A percentile compares a stretch with the other conserved stretches of the same genome.
phyloP scores from a whole-genome alignment of 495 filamentous ascomycete genomes.

The Lophium mytilinum region DNA sequence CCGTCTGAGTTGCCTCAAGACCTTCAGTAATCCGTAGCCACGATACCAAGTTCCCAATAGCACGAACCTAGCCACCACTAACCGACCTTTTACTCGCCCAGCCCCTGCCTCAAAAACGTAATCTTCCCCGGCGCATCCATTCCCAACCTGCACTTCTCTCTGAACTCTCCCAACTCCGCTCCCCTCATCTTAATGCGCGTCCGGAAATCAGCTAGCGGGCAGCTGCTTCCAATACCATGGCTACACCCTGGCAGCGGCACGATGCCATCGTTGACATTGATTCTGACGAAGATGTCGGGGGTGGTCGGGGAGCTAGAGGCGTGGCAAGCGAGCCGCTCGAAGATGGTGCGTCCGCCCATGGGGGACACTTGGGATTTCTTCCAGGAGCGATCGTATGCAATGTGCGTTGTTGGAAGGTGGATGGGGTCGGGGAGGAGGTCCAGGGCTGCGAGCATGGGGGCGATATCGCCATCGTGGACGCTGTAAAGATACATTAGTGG shows the following conservation, averaged over 20 bases:
- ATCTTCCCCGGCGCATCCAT: slow-evolving; percentile 32
- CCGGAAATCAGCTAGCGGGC: slow-evolving; percentile 41
- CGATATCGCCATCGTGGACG: slow-evolving; percentile 54
- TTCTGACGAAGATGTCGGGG: slow-evolving; percentile 37
- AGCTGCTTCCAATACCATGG: slow-evolving; percentile 46
- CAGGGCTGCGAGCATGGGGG: slow-evolving; percentile 48
- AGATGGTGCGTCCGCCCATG: slow-evolving; percentile 51
- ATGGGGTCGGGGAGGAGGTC: slow-evolving; percentile 40
- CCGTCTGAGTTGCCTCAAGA: too few relatives aligned
- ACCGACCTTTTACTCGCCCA: too few relatives aligned
- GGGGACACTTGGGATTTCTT: slow-evolving; percentile 48
- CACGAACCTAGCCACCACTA: too few relatives aligned
- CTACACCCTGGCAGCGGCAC: slow-evolving; percentile 44
- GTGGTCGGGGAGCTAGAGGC: slow-evolving; percentile 2
- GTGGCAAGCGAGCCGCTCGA: slow-evolving; percentile 46
- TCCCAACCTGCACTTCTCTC: slow-evolving; percentile 35
- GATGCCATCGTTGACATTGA: slow-evolving; percentile 53
- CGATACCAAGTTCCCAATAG: too few relatives aligned
- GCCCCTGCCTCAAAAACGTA: slow-evolving; percentile 39
- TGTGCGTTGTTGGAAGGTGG: slow-evolving; percentile 39
- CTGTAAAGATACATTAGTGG: slow-evolving; percentile 25
- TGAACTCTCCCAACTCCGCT: slow-evolving; percentile 35
- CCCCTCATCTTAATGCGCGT: slow-evolving; percentile 34
- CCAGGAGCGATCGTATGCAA: slow-evolving; percentile 41
- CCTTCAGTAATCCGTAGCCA: too few relatives aligned